Base-by-base conservation (phyloP, 768 basidiomycete species). In the Rhodosporidiobolus sp. region DNA sequence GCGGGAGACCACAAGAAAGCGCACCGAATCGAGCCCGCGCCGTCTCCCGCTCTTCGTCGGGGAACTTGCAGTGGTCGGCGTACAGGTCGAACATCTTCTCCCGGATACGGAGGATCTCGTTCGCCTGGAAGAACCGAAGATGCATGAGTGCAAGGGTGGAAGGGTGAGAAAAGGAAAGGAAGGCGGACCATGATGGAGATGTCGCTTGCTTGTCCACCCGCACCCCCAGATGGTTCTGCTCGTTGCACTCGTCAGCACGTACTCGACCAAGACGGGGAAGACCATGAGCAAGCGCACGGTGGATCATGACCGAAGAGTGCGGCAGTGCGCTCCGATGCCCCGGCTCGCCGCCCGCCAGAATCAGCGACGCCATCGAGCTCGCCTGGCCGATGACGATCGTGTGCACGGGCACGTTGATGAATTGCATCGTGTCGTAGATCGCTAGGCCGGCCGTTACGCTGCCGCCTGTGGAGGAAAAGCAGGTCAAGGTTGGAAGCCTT, bases 351-450 rank as follows among this genome's bases (percentile, higher is more conserved):
- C 92, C 93, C 17, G 92, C 90, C 9, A 98, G 86, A 26, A 98
- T 86, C 60, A 97, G 85, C 59, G 92, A 94, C 14, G 93, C 95
- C 95, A 98, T 97, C 34, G 91, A 93, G 69, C 91, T 92, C 35
- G 95, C 95, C 81, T 94, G 88, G 32, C 95, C 94, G 70, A 97
- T 86, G 80, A 94, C 93, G 82, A 96, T 97, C 1, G 95, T 98
- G 79, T 96, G 93, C 73, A 98, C 94, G 3, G 94, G 92, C 57
- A 91, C 89, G 20, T 90, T 89, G 76, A 98, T 90, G 81, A 96
- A 97, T 89, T 92, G 79, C 83, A 95, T 93, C 78, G 95, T 97
- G 79, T 98, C 95, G 83, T 98, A 98, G 60, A 98, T 95, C 26
- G 94, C 95, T 70, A 98, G 83, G 16, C 95, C 95, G 59, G 94